These are phyloP conservation scores for Lophium mytilinum DNA, from an alignment of 495 filamentous ascomycete genomes.

Conservation along the genomic window DNA sequence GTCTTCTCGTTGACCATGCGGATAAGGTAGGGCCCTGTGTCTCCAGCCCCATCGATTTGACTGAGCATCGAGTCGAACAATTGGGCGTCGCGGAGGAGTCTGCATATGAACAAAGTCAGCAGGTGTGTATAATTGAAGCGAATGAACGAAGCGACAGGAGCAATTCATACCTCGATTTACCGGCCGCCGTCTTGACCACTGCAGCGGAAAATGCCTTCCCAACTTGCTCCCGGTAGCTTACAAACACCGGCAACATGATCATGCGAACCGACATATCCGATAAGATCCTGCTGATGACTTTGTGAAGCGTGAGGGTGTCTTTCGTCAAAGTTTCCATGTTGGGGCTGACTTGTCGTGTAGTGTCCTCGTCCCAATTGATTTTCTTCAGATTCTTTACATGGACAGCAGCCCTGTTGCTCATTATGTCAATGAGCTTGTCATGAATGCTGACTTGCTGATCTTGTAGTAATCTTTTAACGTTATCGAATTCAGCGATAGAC, in stretches of 20 bases:
- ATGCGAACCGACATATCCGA: conserved; percentile 66
- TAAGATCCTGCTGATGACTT: conserved; percentile 78
- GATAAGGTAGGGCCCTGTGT: conserved; percentile 58
- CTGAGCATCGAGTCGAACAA: conserved; percentile 64
- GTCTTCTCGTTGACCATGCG: conserved; percentile 58
- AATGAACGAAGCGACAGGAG: not conserved
- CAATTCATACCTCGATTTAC: conserved; percentile 61
- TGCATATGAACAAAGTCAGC: conserved; percentile 29
- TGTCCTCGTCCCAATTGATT: conserved; percentile 58
- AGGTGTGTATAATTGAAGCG: not conserved
- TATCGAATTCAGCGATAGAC: conserved; percentile 82
- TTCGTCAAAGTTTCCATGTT: conserved; percentile 91
- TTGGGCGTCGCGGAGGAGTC: conserved; percentile 73
- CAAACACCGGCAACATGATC: conserved; percentile 89
- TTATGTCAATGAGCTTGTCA: conserved; percentile 93
- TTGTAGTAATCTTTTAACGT: conserved; percentile 76
- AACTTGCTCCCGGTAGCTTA: conserved; percentile 77
- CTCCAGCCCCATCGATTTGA: conserved; percentile 73
- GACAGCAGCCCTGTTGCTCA: conserved; percentile 65
- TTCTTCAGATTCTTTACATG: conserved; percentile 70
- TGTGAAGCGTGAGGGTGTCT: conserved; percentile 81
- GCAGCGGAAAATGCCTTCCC: conserved; percentile 64
- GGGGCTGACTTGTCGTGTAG: conserved; percentile 43
- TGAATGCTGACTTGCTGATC: conserved; percentile 92
- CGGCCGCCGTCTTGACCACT: conserved; percentile 54